Evolutionary conservation across 2,329 filamentous ascomycete species (phyloP), one percentile per base, ranked within the genome.

Genomic region (Aspergillus quadrilineatus): DNA sequence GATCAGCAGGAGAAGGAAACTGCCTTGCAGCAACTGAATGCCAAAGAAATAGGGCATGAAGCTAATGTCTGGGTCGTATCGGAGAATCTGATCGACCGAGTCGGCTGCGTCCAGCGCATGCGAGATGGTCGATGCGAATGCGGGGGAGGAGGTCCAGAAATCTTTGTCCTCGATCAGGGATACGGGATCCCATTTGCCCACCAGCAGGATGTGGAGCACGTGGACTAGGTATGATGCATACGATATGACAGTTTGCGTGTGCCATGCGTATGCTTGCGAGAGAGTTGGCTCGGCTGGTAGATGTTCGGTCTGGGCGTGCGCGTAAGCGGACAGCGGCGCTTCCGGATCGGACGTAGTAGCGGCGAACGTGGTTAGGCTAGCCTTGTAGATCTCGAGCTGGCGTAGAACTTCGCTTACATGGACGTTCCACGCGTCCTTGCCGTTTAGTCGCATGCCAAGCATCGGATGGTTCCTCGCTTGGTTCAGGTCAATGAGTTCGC

Each of bases 21-120:
- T 95, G 5, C 92, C 92, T 69, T 97, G 92, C 4, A 97, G 79
- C 2, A 97, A 80, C 71, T 96, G 96, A 59, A 96, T 93, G 57
- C 92, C 92, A 63, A 96, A 96, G 78, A 96, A 96, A 78, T 95
- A 96, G 1, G 92, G 92, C 90, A 96, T 96, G 74, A 96, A 95
- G 73, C 93, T 92, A 49, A 96, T 81, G 56, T 94, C 91, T 0
- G 92, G 90, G 69, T 97, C 92, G 69, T 89, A 90, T 66, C 96
- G 90, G 44, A 97, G 85, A 53, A 97, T 94, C 66, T 90, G 87
- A 70, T 85, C 86, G 63, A 96, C 89, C 10, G 92, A 91, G 74
- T 96, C 90, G 4, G 92, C 92, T 0, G 92, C 92, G 12, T 89
- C 88, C 4, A 97, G 89, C 9, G 92, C 92, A 69, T 97, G 92